phyloP scores from a whole-genome alignment of 1,139 yeast species.

The Taphrina sp. region DNA sequence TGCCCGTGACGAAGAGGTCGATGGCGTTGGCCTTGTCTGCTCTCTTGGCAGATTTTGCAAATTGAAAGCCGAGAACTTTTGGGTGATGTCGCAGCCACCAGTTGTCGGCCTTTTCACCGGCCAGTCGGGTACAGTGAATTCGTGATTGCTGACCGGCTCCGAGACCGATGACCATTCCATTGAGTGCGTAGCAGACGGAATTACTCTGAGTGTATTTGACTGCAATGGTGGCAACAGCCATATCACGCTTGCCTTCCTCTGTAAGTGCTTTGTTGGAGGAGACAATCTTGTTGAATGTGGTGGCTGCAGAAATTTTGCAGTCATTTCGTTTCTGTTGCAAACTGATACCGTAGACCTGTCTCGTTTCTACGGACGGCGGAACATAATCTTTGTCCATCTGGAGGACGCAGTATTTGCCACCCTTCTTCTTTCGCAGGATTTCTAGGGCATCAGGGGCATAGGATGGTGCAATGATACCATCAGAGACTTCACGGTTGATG shows the following conservation, averaged over 20 bases:
- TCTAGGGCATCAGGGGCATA: constrained; percentile 88
- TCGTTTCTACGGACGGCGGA: constrained; percentile 77
- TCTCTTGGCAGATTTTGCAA: constrained; percentile 98
- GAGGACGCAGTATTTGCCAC: constrained; percentile 92
- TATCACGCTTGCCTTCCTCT: constrained; percentile 87
- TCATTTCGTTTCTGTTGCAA: constrained; percentile 97
- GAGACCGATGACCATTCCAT: constrained; percentile 97
- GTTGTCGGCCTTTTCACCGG: constrained; percentile 98
- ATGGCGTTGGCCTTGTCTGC: constrained; percentile 98
- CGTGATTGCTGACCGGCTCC: constrained; percentile 99
- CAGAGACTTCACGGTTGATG: constrained; percentile 94
- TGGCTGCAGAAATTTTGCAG: constrained; percentile 77
- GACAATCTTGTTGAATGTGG: constrained; percentile 86
- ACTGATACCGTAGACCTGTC: constrained; percentile 94
- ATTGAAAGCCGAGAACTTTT: constrained; percentile 81
- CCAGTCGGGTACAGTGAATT: constrained; percentile 97
- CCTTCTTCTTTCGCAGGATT: constrained; percentile 85
- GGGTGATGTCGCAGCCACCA: constrained; percentile 99
- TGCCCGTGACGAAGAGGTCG: constrained; percentile 85
- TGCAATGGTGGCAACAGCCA: constrained; percentile 95
- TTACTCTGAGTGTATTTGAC: constrained; percentile 96
- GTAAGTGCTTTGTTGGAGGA: constrained; percentile 81
- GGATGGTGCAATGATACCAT: constrained; percentile 98
- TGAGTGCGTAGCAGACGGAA: constrained; percentile 96
- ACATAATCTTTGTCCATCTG: constrained; percentile 88